phyloP scores from a whole-genome alignment of 2,329 filamentous ascomycete genomes.

The Fusarium subtropicale region DNA sequence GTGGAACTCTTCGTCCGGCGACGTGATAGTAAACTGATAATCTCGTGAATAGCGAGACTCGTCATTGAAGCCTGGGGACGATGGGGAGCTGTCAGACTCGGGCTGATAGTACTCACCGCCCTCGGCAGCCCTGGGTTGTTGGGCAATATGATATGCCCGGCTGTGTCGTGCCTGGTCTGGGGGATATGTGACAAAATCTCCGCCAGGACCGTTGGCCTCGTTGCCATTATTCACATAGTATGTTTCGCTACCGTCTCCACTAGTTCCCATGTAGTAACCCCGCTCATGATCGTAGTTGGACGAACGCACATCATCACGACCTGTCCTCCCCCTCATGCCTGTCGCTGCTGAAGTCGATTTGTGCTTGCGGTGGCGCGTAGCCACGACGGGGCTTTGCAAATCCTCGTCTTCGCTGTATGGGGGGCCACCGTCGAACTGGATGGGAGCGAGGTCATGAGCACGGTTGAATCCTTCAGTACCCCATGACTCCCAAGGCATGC shows the following conservation, averaged over 20 bases:
- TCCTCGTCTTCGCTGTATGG: conserved; percentile 98
- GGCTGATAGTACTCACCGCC: conserved; percentile 64
- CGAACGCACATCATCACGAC: conserved; percentile 60
- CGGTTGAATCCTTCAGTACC: conserved; percentile 66
- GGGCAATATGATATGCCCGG: conserved; percentile 57
- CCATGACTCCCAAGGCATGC: conserved; percentile 70
- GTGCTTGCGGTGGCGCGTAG: conserved; percentile 86
- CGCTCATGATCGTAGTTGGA: conserved; percentile 69
- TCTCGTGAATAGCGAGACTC: conserved; percentile 88
- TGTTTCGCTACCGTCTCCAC: conserved; percentile 77
- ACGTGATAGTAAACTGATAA: conserved; percentile 95
- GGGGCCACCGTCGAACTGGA: conserved; percentile 87
- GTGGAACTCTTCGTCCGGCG: conserved; percentile 96
- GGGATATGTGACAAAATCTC: conserved; percentile 84
- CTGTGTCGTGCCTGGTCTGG: conserved; percentile 71
- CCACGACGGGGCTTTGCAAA: conserved; percentile 89
- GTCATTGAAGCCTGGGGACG: conserved; percentile 67
- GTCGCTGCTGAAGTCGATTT: conserved; percentile 72
- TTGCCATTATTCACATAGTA: conserved; percentile 78
- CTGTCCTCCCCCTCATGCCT: conserved; percentile 58
- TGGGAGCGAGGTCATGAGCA: conserved; percentile 79
- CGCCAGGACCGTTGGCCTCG: conserved; percentile 80
- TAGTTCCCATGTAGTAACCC: conserved; percentile 74
- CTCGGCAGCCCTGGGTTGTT: conserved; percentile 59
- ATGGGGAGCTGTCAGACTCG: conserved; percentile 69